These are phyloP conservation scores for Scedosporium aurantiacum DNA, from an alignment of 2,329 filamentous ascomycete genomes.

Conservation along the genomic window DNA sequence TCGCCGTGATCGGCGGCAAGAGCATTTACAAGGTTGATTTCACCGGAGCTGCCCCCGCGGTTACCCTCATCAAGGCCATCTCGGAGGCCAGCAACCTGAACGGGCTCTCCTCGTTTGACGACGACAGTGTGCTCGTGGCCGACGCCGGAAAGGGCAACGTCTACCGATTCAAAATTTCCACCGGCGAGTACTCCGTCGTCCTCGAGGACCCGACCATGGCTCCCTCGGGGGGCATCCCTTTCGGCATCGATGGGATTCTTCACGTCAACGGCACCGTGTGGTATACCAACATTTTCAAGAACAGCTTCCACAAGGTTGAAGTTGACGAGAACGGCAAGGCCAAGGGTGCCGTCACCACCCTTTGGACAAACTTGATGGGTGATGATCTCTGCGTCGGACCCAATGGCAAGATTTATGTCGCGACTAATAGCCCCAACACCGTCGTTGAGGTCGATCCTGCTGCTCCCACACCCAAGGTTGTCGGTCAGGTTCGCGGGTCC, in stretches of 20 bases:
- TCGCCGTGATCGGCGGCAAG: conserved; percentile 6
- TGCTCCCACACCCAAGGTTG: background rate
- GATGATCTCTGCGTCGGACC: conserved; percentile 5
- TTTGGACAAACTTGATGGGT: conserved; percentile 2
- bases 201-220: conserved; percentile 6
- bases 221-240: conserved; percentile 4
- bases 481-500: conserved; percentile 2
- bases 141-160: conserved; percentile 4
- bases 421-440: conserved; percentile 2
- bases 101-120: conserved; percentile 1
- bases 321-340: conserved; percentile 6
- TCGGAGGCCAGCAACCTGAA: conserved; percentile 3
- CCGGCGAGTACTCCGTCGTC: conserved; percentile 6
- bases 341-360: background rate
- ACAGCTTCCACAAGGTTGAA: conserved; percentile 21
- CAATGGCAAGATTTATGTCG: conserved; percentile 1
- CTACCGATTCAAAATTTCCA: conserved; percentile 3
- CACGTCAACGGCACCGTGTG: conserved; percentile 18
- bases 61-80: background rate
- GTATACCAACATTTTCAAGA: conserved; percentile 25
- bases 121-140: conserved; percentile 4
- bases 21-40: conserved; percentile 6
- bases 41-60: conserved; percentile 1
- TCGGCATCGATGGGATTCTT: conserved; percentile 18
- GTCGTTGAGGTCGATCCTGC: background rate